Conservation (phyloP, 2,329 filamentous ascomycete species). For the Colletotrichum noveboracense region DNA sequence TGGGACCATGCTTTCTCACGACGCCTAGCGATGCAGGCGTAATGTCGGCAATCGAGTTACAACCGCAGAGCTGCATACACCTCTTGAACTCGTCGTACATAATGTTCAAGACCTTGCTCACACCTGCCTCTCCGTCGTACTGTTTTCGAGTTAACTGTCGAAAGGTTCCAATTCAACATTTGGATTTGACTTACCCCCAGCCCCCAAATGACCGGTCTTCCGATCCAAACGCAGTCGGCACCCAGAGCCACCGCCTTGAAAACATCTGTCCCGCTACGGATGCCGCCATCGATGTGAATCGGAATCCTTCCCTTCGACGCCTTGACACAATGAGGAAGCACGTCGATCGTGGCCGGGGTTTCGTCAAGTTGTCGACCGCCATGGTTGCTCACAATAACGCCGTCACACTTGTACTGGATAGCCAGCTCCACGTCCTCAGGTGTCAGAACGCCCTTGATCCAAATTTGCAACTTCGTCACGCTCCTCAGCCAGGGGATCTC, state of each 20-base stretch:
- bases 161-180: neutral
- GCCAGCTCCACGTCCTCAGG: constrained; percentile 46
- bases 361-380: constrained; percentile 52
- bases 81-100: neutral
- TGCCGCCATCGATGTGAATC: neutral
- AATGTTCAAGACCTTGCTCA: neutral
- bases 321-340: constrained; percentile 47
- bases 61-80: neutral
- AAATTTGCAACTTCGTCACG: constrained; percentile 54
- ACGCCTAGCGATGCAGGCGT: neutral
- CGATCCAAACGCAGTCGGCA: neutral
- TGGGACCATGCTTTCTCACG: neutral
- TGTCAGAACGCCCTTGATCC: constrained; percentile 48
- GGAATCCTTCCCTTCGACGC: constrained; percentile 49
- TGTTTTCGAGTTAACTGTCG: neutral
- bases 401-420: constrained; percentile 39
- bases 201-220: neutral
- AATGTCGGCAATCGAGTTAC: neutral
- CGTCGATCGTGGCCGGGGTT: constrained; percentile 48
- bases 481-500: constrained; percentile 56
- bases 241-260: neutral
- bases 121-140: neutral
- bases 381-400: constrained; percentile 50
- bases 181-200: neutral
- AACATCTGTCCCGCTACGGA: neutral